Base-by-base conservation (phyloP, 257 asterid genomes). In the Forsythia suspensa region DNA sequence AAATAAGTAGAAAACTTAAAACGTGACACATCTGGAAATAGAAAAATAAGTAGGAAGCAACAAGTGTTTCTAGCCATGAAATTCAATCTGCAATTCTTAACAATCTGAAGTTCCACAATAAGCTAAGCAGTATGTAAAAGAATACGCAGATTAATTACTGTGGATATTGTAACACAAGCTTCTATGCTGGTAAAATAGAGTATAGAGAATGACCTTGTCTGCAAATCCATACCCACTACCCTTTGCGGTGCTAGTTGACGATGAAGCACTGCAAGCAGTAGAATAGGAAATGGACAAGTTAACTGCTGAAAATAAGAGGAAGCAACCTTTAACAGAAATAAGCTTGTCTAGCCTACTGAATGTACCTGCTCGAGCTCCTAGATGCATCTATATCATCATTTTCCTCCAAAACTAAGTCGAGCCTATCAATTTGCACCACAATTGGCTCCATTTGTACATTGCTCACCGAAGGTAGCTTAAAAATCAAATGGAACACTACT, bases 401-500 rank as follows among this genome's bases (percentile, higher is more conserved):
- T 87, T 95, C 99, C 95, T 86, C 97, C 87, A 95, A 87, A 72
- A 95, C 98, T 77, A 95, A 85, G 75, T 95, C 98, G 18, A 95
- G 96, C 87, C 90, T 91, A 81, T 93, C 98, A 74, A 95, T 88
- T 86, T 91, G 96, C 87, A 95, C 94, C 77, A 90, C 90, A 43
- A 95, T 91, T 34, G 99, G 97, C 82, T 95, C 98, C 71, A 90
- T 86, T 95, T 95, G 99, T 46, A 93, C 97, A 74, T 92, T 89
- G 89, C 98, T 93, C 88, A 95, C 92, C 18, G 96, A 90, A 29
- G 99, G 99, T 84, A 95, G 98, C 99, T 95, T 85, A 87, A 87
- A 83, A 82, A 77, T 77, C 42, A 77, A 81, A 52, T 11, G 48
- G 79, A 3, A 37, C 76, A 78, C 46, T 76, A 74, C 67, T n/a